Evolutionary conservation across 805 yeast species (phyloP), one percentile per base, ranked within the genome.

Genomic region (Metschnikowia noctiluminum): DNA sequence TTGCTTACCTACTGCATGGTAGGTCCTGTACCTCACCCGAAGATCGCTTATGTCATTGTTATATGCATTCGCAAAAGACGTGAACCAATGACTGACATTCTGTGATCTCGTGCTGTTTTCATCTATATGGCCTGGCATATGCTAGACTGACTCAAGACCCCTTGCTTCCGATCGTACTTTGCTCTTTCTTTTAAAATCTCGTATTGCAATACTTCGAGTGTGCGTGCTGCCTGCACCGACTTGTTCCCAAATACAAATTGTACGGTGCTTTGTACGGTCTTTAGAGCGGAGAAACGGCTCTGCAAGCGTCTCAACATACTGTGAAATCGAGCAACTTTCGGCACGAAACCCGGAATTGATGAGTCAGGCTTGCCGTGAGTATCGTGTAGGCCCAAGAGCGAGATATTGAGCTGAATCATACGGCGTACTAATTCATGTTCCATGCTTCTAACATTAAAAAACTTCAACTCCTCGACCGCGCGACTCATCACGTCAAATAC

Each of bases 41-140:
- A 21, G 21, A 31, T 43, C 38, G 48, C 43, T 44, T 32, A 44
- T 39, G 48, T 44, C 48, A 44, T 34, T 10, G 43, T 39, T 44
- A 38, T 35, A 21, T 44, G 35, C 48, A 38, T 36, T 14, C 40
- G 27, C 14, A 27, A 12, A n/a, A 7, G 40, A 13, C 35, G 32
- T 30, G 10, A 30, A 30, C 32, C 32, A 30, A 30, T 30, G 32
- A 30, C 13, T 2, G 34, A 5, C 32, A 30, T 30, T 30, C 32
- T 30, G 6, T 9, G 32, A 12, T 5, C 32, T 30, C 13, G 32
- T 12, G 32, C 13, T 30, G 10, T 21, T 21, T 21, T 3, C 21
- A 21, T 21, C 21, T 21, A 3, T 21, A 21, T 3, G 21, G 21
- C 21, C 21, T 21, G 21, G 21, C 21, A 21, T 21, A 21, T 21